A percentile compares a stretch with the other conserved stretches of the same genome.
phyloP scores from a whole-genome alignment of 768 basidiomycete species.

The Leucocoprinus sp. region DNA sequence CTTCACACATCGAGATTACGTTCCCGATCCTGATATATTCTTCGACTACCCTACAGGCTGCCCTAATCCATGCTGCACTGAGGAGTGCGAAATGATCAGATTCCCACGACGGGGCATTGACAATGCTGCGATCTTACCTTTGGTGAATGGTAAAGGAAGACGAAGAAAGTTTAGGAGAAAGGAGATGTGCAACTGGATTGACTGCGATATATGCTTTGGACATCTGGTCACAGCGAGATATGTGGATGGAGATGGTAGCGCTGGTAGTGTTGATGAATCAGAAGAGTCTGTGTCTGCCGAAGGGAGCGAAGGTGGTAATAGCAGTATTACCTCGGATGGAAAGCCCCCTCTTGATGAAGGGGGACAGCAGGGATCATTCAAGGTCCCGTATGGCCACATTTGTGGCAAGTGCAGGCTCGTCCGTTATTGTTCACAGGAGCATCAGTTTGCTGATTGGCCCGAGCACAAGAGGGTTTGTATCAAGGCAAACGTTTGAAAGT shows the following conservation, averaged over 20 bases:
- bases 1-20: slow-evolving; percentile 64
- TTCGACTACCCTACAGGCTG: slow-evolving; percentile 75
- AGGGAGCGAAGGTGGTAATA: slow-evolving; percentile 13
- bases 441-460: slow-evolving; percentile 72
- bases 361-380: slow-evolving; percentile 13
- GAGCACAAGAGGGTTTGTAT: slow-evolving; percentile 67
- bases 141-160: slow-evolving; percentile 24
- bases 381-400: slow-evolving; percentile 38
- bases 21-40: slow-evolving; percentile 66
- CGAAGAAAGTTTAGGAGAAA: slow-evolving; percentile 39
- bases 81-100: slow-evolving; percentile 78
- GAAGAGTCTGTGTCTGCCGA: slow-evolving; percentile 2
- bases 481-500: not conserved
- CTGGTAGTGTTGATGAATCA: not conserved
- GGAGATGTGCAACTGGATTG: slow-evolving; percentile 82
- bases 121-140: slow-evolving; percentile 51
- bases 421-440: slow-evolving; percentile 68
- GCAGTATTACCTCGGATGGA: slow-evolving; percentile 21
- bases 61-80: slow-evolving; percentile 70
- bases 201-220: slow-evolving; percentile 55
- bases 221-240: slow-evolving; percentile 24
- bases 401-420: slow-evolving; percentile 77
- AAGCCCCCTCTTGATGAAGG: slow-evolving; percentile 16
- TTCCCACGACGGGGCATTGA: slow-evolving; percentile 62
- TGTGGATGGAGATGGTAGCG: slow-evolving; percentile 1